A percentile compares a stretch with the other conserved stretches of the same genome.
Evolutionary conservation across 1,139 yeast species (phyloP).

Genomic region (Yamadazyma aaseri): DNA sequence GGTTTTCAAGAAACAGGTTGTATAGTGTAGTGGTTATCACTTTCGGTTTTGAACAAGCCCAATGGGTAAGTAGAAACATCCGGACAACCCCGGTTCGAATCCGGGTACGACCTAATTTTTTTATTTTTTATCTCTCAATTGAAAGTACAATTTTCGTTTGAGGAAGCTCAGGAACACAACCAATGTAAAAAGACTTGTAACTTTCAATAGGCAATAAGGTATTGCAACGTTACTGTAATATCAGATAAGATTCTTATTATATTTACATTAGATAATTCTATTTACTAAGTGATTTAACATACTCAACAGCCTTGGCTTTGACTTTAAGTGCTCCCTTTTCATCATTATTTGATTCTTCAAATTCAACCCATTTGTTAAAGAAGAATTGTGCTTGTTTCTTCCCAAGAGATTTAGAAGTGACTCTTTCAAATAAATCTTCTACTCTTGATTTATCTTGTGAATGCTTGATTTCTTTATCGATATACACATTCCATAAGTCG

Average conservation of each 20-base stretch:
- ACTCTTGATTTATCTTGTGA: conserved; percentile 61
- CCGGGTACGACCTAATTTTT: conserved; percentile 77
- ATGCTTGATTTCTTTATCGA: conserved; percentile 83
- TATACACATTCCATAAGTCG: conserved; percentile 92
- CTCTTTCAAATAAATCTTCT: conserved; percentile 82
- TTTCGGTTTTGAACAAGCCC: conserved; percentile 50
- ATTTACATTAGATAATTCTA: conserved; percentile 3
- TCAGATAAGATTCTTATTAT: too few relatives aligned
- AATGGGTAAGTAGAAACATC: too few relatives aligned
- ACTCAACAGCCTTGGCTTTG: conserved; percentile 88
- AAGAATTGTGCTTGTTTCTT: conserved; percentile 93
- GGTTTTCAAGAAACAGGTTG: too few relatives aligned
- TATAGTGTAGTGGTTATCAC: conserved; percentile 51
- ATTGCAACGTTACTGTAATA: too few relatives aligned
- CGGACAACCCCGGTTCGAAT: conserved; percentile 92
- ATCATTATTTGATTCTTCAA: conserved; percentile 70
- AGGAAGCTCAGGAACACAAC: too few relatives aligned
- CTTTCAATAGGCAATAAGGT: too few relatives aligned
- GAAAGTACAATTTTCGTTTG: too few relatives aligned
- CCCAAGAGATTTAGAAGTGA: conserved; percentile 63
- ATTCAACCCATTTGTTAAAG: conserved; percentile 87
- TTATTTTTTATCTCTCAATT: background rate
- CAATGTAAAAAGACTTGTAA: too few relatives aligned
- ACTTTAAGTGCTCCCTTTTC: conserved; percentile 76
- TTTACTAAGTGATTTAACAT: conserved; percentile 34